Percentiles rank a stretch among this genome's conserved stretches.
phyloP scores from a whole-genome alignment of 306 rosid species.

The Quercus variabilis region DNA sequence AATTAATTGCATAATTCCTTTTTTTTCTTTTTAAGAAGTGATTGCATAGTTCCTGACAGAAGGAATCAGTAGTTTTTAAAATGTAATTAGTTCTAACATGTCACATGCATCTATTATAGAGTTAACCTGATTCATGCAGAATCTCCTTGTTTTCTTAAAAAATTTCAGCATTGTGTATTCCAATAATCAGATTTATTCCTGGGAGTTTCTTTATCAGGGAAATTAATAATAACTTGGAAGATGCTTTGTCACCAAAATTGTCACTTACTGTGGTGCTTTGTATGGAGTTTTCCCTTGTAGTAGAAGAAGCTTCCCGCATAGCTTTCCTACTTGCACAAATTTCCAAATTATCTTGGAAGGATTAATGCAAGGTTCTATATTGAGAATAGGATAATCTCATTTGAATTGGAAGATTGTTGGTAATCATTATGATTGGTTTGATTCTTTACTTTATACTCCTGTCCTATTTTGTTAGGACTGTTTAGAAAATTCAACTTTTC shows the following conservation, averaged over 20 bases:
- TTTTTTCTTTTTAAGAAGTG: no score
- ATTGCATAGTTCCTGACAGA: no score
- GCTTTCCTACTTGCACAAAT: not conserved
- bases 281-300: not conserved
- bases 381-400: not conserved
- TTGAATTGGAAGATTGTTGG: not conserved
- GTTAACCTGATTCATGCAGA: not conserved
- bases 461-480: no score
- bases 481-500: no score
- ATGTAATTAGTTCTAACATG: not conserved
- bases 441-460: not conserved
- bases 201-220: not conserved
- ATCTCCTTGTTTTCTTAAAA: not conserved
- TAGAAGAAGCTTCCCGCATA: not conserved
- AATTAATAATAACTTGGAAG: not conserved
- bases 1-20: no score
- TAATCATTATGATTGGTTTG: not conserved
- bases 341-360: not conserved
- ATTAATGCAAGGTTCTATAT: not conserved
- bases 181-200: not conserved
- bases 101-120: not conserved
- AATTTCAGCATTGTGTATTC: not conserved
- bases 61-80: no score
- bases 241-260: not conserved
- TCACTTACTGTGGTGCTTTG: not conserved